Evolutionary conservation across 352 stramenopile species (phyloP), one percentile per base, ranked within the genome.

Genomic region (Phytophthora multivora): DNA sequence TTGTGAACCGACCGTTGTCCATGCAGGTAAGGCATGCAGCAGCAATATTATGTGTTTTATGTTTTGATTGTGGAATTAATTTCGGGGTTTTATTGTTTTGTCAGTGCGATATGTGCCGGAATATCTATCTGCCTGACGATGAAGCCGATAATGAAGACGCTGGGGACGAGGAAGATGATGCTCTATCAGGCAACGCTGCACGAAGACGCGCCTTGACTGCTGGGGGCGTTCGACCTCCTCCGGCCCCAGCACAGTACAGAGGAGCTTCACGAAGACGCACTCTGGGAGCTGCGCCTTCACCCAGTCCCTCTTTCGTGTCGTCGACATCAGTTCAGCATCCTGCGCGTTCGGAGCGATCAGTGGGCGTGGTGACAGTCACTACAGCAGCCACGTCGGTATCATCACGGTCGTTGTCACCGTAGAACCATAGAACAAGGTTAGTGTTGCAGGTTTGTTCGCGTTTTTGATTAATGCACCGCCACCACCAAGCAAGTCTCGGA

Each of bases 1-100:
- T 83, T 31, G 59, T 91, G 18, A 94, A 94, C 35, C 52, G 57
- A 6, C 63, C 79, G 9, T 47, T 80, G 21, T 77, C 68, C 9
- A 75, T 85, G 50, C 79, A 91, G 61, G 85, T 92, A 88, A 51
- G 68, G 15, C 10, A 23, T 26, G n/a, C 15, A 45, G 5, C 15
- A 26, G 41, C 7, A 10, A 50, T 18, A 30, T 1, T 40, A 19
- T 2, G 30, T 45, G n/a, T 2, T 2, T 25, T 3, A 31, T 23
- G 3, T 15, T 35, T 16, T 18, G 15, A 15, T 18, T 19, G 30
- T 18, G 11, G n/a, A 51, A 38, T 67, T 28, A 73, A 31, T 6
- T n/a, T 12, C 5, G 33, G 47, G 51, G 21, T 63, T 35, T 61
- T 16, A n/a, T n/a, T 50, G 25, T 18, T 10, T 51, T 52, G 18